Percentiles rank a stretch among this genome's conserved stretches.
These are phyloP conservation scores for Trametes hirsuta DNA, from an alignment of 1,284 basidiomycete genomes.

Conservation along the genomic window DNA sequence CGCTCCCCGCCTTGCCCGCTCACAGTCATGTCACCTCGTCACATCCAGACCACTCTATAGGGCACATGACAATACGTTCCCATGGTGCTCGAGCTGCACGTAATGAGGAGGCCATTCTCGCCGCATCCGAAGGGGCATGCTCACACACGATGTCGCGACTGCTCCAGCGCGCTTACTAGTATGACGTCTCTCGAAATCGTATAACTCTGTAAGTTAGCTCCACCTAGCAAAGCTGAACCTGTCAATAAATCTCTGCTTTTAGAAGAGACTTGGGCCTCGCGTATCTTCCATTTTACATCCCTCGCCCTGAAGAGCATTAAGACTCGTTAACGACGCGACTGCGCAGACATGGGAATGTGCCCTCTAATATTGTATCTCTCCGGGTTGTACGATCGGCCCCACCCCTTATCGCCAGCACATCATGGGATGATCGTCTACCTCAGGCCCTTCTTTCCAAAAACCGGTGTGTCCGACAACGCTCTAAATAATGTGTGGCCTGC, in stretches of 20 bases:
- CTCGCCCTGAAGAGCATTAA: too few relatives aligned
- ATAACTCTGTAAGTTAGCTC: neutral
- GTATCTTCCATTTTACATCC: neutral
- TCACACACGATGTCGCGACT: conserved; percentile 16
- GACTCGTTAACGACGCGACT: neutral
- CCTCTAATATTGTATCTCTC: conserved; percentile 13
- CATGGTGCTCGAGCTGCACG: conserved; percentile 8
- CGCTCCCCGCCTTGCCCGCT: conserved; percentile 4
- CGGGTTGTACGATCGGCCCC: neutral
- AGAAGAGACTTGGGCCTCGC: neutral
- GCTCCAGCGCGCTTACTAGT: neutral
- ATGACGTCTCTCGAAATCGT: neutral
- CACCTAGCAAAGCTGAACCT: neutral
- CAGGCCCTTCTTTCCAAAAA: conserved; percentile 7
- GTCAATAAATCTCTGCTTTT: neutral
- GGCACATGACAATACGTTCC: conserved; percentile 4
- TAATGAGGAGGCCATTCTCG: conserved; percentile 9
- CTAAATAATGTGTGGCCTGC: conserved; percentile 14
- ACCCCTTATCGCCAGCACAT: conserved; percentile 9
- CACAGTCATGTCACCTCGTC: conserved; percentile 11
- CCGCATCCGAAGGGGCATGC: conserved; percentile 1
- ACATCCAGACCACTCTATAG: conserved; percentile 4
- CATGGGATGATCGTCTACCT: conserved; percentile 12
- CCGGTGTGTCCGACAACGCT: conserved; percentile 11
- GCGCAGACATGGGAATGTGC: conserved; percentile 15